phyloP scores from a whole-genome alignment of 305 asterid genomes.

The Withania somnifera region DNA sequence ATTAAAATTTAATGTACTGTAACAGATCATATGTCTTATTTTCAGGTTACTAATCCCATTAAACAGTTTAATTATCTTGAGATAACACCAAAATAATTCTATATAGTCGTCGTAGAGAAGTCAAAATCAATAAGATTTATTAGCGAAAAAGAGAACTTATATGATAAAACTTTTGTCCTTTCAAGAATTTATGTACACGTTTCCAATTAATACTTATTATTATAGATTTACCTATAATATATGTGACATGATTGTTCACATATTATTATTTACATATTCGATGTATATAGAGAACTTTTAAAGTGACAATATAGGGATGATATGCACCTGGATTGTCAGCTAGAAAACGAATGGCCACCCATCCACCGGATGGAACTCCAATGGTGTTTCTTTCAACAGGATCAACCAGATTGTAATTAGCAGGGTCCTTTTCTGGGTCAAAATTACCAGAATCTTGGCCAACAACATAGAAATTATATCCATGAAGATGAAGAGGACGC shows the following conservation, averaged over 20 bases:
- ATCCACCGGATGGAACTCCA: constrained; percentile 50
- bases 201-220: neutral
- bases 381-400: constrained; percentile 50
- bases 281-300: neutral
- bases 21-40: neutral
- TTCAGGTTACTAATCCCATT: neutral
- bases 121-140: neutral
- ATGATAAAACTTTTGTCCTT: neutral
- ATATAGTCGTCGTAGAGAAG: neutral
- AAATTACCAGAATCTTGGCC: constrained; percentile 61
- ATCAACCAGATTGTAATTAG: constrained; percentile 38
- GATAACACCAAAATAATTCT: neutral
- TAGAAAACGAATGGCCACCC: constrained; percentile 49
- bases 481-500: constrained; percentile 42
- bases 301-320: neutral
- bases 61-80: neutral
- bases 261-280: neutral
- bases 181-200: neutral
- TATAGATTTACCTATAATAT: too few relatives aligned
- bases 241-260: too few relatives aligned
- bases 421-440: constrained; percentile 31
- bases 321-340: constrained; percentile 53
- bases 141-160: neutral
- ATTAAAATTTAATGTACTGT: neutral
- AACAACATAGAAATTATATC: constrained; percentile 26